Percentiles rank a stretch among this genome's conserved stretches.
phyloP scores from a whole-genome alignment of 148 eudicot genomes.

The Chenopodium formosanum region DNA sequence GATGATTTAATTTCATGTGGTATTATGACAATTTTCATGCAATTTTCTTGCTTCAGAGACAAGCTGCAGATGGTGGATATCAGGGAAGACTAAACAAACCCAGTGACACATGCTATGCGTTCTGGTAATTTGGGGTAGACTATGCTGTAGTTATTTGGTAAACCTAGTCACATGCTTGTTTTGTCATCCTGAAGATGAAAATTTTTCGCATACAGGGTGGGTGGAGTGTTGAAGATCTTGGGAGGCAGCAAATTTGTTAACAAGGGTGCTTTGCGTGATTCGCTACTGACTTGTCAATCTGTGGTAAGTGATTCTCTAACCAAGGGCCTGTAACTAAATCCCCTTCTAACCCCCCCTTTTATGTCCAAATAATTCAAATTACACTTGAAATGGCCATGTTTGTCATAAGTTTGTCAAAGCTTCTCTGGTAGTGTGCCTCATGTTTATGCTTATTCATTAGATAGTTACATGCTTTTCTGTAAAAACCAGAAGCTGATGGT shows the following conservation, averaged over 20 bases:
- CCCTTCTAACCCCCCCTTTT: not conserved
- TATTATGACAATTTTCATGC: not conserved
- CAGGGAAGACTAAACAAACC: slow-evolving; percentile 81
- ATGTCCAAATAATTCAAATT: no score
- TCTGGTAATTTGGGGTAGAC: slow-evolving; percentile 47
- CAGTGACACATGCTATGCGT: slow-evolving; percentile 87
- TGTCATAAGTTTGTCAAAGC: no score
- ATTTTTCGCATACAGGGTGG: slow-evolving; percentile 49
- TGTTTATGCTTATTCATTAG: no score
- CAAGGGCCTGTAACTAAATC: no score
- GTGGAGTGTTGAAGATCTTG: slow-evolving; percentile 72
- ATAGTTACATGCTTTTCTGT: not conserved
- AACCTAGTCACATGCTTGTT: not conserved
- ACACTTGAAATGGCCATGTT: no score
- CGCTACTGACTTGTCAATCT: slow-evolving; percentile 75
- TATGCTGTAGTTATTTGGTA: not conserved
- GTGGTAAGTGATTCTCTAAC: slow-evolving; percentile 39
- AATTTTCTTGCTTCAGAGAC: slow-evolving; percentile 55
- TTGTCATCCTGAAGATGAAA: not conserved
- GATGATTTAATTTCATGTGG: not conserved
- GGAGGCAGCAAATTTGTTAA: slow-evolving; percentile 59
- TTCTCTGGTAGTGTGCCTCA: not conserved
- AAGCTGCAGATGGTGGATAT: slow-evolving; percentile 82
- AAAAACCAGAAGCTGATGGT: not conserved
- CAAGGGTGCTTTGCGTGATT: slow-evolving; percentile 47